Percentiles rank a stretch among this genome's conserved stretches.
Evolutionary conservation across 2,329 filamentous ascomycete genomes (phyloP).

Genomic region (Davidsoniella eucalypti): DNA sequence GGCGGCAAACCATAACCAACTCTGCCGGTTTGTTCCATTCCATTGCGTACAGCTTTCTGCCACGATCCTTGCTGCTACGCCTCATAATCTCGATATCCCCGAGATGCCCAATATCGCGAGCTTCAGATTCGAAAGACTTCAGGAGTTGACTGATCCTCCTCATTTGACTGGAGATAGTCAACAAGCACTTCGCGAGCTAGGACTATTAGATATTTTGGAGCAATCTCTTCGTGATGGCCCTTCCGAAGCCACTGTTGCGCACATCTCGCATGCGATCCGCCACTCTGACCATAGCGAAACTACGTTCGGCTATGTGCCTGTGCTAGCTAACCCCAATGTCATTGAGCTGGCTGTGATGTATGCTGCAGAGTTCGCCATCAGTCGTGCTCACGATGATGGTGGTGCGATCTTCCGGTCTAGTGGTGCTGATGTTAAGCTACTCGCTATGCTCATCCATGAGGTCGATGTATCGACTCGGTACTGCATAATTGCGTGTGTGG

Average conservation of each 20-base stretch:
- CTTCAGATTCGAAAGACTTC: conserved; percentile 58
- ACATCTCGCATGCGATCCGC: conserved; percentile 57
- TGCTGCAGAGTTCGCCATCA: conserved; percentile 57
- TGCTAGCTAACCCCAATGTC: conserved; percentile 52
- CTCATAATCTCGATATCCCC: conserved; percentile 56
- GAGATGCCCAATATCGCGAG: conserved; percentile 50
- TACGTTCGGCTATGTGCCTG: conserved; percentile 47
- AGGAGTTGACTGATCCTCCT: conserved; percentile 55
- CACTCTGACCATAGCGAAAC: conserved; percentile 36
- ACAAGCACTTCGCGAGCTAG: conserved; percentile 34
- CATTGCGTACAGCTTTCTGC: conserved; percentile 82
- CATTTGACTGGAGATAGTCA: conserved; percentile 47
- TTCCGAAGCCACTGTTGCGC: conserved; percentile 56
- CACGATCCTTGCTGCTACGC: conserved; percentile 68
- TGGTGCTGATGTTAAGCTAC: conserved; percentile 44
- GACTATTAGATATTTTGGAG: conserved; percentile 43
- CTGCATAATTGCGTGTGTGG: conserved; percentile 66
- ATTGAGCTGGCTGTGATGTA: conserved; percentile 75
- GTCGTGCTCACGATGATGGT: conserved; percentile 39
- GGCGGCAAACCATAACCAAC: conserved; percentile 66
- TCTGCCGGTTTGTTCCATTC: conserved; percentile 66
- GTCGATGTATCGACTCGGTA: conserved; percentile 66
- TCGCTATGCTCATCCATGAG: conserved; percentile 63
- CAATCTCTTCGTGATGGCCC: conserved; percentile 43
- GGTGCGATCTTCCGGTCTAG: conserved; percentile 33